Conservation (phyloP, 306 rosid species). For the Corylus americana region DNA sequence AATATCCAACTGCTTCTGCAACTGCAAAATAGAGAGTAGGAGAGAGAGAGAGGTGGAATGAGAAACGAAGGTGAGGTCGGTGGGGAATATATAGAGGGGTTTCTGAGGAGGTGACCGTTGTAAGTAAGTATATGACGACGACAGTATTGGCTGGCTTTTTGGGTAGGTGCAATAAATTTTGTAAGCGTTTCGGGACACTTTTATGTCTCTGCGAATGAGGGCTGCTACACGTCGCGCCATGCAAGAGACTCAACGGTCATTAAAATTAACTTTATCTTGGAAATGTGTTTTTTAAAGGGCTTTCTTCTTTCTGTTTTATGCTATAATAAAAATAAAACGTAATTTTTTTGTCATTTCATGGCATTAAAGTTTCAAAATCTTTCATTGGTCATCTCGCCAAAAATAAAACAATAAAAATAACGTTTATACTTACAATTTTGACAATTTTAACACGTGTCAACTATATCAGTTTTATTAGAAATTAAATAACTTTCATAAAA, state of each 20-base stretch:
- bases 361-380: too few species aligned
- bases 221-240: constrained; percentile 32
- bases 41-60: not conserved
- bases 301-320: not conserved
- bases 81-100: constrained; percentile 21
- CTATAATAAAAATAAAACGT: too few species aligned
- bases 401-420: too few species aligned
- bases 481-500: too few species aligned
- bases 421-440: too few species aligned
- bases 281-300: not conserved
- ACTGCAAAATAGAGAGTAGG: not conserved
- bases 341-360: too few species aligned
- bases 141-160: not conserved
- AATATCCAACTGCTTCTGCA: not conserved
- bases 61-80: not conserved
- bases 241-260: constrained; percentile 32
- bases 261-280: not conserved
- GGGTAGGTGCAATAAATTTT: not conserved
- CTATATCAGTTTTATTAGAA: too few species aligned
- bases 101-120: constrained; percentile 41
- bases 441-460: too few species aligned
- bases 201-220: not conserved
- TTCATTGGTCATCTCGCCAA: too few species aligned
- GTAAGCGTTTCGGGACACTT: constrained; percentile 20
- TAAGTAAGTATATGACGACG: not conserved